Percentiles rank a stretch among this genome's conserved stretches.
Evolutionary conservation across 805 yeast genomes (phyloP).

Genomic region (Yarrowia keelungensis): DNA sequence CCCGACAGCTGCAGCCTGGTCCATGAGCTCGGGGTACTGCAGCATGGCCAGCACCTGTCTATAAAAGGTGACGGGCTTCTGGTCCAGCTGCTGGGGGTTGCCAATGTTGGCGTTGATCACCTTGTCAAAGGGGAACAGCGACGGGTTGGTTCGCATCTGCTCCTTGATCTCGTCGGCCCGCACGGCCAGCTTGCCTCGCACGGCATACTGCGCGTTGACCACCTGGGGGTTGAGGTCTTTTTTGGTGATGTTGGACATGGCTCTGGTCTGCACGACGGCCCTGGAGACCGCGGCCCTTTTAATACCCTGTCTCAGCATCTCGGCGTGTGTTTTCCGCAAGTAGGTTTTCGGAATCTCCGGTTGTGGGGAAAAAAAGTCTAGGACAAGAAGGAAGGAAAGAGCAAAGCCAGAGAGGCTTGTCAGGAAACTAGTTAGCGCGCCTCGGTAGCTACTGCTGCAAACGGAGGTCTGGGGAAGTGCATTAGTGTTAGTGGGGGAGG

Average conservation of each 20-base stretch:
- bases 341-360: neutral
- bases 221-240: conserved; percentile 75
- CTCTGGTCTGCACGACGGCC: neutral
- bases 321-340: neutral
- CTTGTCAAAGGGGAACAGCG: conserved; percentile 72
- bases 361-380: conserved; percentile 6
- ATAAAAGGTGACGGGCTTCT: conserved; percentile 92
- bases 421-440: too few species aligned
- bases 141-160: conserved; percentile 61
- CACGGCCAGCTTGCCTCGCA: conserved; percentile 91
- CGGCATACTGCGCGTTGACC: conserved; percentile 91
- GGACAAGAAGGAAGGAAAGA: neutral
- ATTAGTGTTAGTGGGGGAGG: too few species aligned
- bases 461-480: neutral
- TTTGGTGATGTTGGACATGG: neutral
- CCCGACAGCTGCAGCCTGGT: conserved; percentile 49
- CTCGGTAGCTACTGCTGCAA: neutral
- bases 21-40: conserved; percentile 79
- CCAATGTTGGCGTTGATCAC: conserved; percentile 95
- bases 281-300: neutral
- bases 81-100: conserved; percentile 96
- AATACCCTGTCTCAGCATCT: conserved; percentile 32
- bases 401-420: neutral
- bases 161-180: conserved; percentile 83
- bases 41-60: conserved; percentile 86